Base-by-base conservation (phyloP, 352 stramenopile species). In the Pilasporangium apinafurcum region DNA sequence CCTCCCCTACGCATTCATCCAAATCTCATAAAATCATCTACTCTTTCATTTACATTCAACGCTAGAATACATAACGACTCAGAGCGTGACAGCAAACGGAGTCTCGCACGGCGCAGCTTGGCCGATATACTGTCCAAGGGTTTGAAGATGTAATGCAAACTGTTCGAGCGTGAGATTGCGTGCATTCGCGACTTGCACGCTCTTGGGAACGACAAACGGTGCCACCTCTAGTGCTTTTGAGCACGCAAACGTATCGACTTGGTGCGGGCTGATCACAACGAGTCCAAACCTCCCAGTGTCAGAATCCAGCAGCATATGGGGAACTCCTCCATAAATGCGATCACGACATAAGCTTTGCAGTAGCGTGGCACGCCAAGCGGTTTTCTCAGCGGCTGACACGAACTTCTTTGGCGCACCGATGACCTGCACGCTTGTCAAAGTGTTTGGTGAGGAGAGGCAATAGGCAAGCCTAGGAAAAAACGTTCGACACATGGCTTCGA, bases 391-490 rank as follows among this genome's bases (percentile, higher is more conserved):
- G 12, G 59, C 48, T 21, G 65, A 76, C 26, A 72, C 65, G 37
- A 86, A 83, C 28, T 62, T 67, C 35, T 53, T 68, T 9, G 70
- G 73, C 7, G 73, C 57, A 22, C 73, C 73, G 22, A 86, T 48
- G 18, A 86, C 73, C 20, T 82, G 69, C 14, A 86, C 73, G 58
- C 60, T 73, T 22, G 68, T 65, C 47, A 86, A 68, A 6, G 56
- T 57, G 6, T 59, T 77, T 0, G 59, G 50, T 34, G 65, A 82
- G 22, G 44, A 52, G 8, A 86, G 63, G 28, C 70, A 86, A 51
- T 68, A 86, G 18, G 70, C 70, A 17, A 86, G 53, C 22, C 73
- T 61, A 16, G 73, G 73, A 46, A 86, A 86, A 35, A 86, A 80
- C 6, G 62, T 54, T 35, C 65, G 66, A 65, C 68, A 86, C 44